Evolutionary conservation across 208 protist genomes (phyloP), one percentile per base, ranked within the genome.

Genomic region (Trypanosoma mega): DNA sequence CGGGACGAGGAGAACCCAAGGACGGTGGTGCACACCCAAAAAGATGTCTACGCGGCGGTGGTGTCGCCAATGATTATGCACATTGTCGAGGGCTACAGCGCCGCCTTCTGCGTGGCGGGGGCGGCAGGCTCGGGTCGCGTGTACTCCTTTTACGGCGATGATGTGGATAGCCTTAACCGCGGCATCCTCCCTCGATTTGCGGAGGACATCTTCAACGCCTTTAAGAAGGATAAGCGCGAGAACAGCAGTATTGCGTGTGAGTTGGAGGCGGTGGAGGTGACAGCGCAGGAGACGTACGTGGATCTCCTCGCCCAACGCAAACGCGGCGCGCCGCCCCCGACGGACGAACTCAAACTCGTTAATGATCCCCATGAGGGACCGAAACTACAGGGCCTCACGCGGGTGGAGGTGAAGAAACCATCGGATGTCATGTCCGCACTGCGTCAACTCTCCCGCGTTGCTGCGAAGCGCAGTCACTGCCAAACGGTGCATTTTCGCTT

Each of bases 91-190:
- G 88, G 88, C 47, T 90, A 89, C 70, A 90, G 67, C 68, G 69
- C 84, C 8, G 88, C 88, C 23, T 94, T 90, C 56, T 80, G 70
- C 61, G 68, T 92, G 7, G 72, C 75, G 24, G 88, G 88, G 33
- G 74, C 63, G 3, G 51, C 78, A 21, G 72, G 72, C 50, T 82
- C 72, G 57, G 88, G 88, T 2, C 76, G 81, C 36, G 48, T 76
- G 20, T 89, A 87, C 68, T 87, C 88, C 3, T 57, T 94, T 34
- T 94, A 91, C 74, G 88, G 88, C 45, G 65, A 76, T 45, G 72
- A 80, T 51, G 62, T 80, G 27, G 76, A 90, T 14, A 76, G 73
- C 18, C 20, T 70, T 11, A 53, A 75, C 7, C 72, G 88, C 60
- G 84, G 84, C 12, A 74, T 94, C 37, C 47, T 92, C 37, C 85